Conservation (phyloP, 768 basidiomycete genomes). For the Chiua virens region DNA sequence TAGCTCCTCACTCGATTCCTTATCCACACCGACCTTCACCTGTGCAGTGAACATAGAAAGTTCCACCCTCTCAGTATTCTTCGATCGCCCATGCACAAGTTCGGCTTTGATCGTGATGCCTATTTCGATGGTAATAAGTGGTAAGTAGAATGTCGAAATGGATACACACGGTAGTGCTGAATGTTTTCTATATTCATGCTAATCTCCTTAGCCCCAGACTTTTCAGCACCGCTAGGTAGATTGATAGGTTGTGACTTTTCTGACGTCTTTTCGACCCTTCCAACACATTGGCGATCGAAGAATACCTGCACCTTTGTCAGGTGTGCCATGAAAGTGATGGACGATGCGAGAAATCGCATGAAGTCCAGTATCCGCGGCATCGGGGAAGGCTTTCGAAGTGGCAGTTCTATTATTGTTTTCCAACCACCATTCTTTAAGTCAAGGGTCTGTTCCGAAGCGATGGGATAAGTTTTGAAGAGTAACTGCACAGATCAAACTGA, state of each 20-base stretch:
- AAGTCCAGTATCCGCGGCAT: conserved; percentile 82
- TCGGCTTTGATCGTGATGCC: too few relatives aligned
- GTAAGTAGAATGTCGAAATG: too few relatives aligned
- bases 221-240: conserved; percentile 54
- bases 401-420: conserved; percentile 78
- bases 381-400: conserved; percentile 70
- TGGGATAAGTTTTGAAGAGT: neutral
- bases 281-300: conserved; percentile 72
- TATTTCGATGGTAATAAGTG: too few relatives aligned
- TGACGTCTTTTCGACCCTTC: conserved; percentile 57
- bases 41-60: conserved; percentile 31
- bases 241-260: conserved; percentile 48
- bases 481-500: too few relatives aligned
- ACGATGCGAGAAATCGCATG: conserved; percentile 86
- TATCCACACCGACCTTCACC: neutral
- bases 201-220: conserved; percentile 43
- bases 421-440: conserved; percentile 45
- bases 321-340: conserved; percentile 86
- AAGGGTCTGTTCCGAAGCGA: conserved; percentile 39
- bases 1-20: neutral
- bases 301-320: conserved; percentile 74
- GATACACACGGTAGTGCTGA: conserved; percentile 56
- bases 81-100: too few relatives aligned
- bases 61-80: neutral
- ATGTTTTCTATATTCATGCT: conserved; percentile 71